Percentiles rank a stretch among this genome's conserved stretches.
Evolutionary conservation across 1,284 basidiomycete genomes (phyloP).

Genomic region (Boletellus dicymbophilus): DNA sequence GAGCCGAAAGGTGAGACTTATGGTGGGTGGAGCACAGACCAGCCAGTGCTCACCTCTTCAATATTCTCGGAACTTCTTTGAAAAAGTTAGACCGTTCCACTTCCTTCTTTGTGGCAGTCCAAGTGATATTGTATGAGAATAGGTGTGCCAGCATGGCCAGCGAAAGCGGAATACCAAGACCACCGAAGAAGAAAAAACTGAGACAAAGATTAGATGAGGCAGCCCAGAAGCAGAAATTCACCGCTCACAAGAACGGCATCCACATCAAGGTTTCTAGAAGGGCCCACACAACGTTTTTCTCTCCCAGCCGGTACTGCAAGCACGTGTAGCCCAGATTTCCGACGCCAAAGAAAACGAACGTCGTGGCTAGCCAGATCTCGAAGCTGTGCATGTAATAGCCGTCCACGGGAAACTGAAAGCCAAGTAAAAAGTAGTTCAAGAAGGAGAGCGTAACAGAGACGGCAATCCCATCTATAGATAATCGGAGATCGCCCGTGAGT

Average conservation of each 20-base stretch:
- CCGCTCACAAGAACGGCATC: constrained; percentile 77
- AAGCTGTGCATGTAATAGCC: constrained; percentile 73
- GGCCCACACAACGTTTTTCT: constrained; percentile 52
- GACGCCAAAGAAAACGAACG: constrained; percentile 72
- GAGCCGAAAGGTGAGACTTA: neutral
- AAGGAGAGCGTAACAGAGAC: constrained; percentile 63
- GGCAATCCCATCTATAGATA: constrained; percentile 68
- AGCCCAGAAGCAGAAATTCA: neutral
- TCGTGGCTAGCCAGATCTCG: constrained; percentile 77
- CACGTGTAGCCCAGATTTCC: constrained; percentile 74
- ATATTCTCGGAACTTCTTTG: constrained; percentile 82
- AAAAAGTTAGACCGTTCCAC: constrained; percentile 86
- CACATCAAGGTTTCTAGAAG: constrained; percentile 71
- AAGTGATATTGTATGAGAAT: constrained; percentile 84
- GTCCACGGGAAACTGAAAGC: constrained; percentile 65
- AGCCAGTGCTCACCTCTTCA: constrained; percentile 65
- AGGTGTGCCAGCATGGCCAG: constrained; percentile 79
- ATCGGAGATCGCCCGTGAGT: neutral
- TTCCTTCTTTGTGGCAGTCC: constrained; percentile 80
- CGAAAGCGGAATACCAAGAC: constrained; percentile 73
- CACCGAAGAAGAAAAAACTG: constrained; percentile 87
- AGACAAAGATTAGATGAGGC: constrained; percentile 6
- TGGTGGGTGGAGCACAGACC: constrained; percentile 25
- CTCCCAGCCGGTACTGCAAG: constrained; percentile 76
- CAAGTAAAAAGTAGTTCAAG: constrained; percentile 74